Conservation (phyloP, 2,329 filamentous ascomycete genomes). For the Trichothecium roseum region DNA sequence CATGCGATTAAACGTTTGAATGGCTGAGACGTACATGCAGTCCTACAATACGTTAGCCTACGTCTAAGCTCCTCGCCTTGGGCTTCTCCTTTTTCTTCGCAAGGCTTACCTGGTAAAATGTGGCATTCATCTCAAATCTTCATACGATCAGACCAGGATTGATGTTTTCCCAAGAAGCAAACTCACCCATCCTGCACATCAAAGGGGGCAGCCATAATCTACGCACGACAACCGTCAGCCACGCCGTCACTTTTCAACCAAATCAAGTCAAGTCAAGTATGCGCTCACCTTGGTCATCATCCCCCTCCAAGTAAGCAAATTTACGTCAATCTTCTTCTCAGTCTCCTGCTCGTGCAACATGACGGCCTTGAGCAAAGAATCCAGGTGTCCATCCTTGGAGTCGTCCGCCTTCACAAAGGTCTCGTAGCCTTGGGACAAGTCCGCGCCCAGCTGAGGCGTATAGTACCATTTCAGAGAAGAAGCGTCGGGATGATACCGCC, state of each 20-base stretch:
- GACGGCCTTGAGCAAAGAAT: slow-evolving; percentile 70
- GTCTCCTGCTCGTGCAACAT: slow-evolving; percentile 60
- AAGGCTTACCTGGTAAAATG: slow-evolving; percentile 67
- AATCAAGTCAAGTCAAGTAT: no score
- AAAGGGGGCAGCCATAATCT: slow-evolving; percentile 82
- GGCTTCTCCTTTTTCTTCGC: no score
- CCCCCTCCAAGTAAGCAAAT: slow-evolving; percentile 87
- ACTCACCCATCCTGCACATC: slow-evolving; percentile 68
- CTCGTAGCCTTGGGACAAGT: slow-evolving; percentile 74
- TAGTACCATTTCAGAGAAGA: slow-evolving; percentile 85
- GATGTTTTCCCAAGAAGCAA: slow-evolving; percentile 5
- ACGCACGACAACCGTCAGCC: slow-evolving; percentile 4
- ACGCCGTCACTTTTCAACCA: no score
- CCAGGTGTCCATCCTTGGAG: slow-evolving; percentile 74
- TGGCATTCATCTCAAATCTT: slow-evolving; percentile 97
- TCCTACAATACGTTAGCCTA: slow-evolving; percentile 31
- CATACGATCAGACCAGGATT: no score
- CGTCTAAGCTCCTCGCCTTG: no score
- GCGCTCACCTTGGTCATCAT: slow-evolving; percentile 87
- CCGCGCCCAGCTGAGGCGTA: slow-evolving; percentile 56
- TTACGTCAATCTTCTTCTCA: slow-evolving; percentile 57
- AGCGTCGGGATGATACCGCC: slow-evolving; percentile 64
- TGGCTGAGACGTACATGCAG: slow-evolving; percentile 45
- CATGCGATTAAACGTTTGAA: no score
- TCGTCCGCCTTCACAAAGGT: slow-evolving; percentile 78